phyloP scores from a whole-genome alignment of 805 yeast species.

The Sugiyamaella floridensis region DNA sequence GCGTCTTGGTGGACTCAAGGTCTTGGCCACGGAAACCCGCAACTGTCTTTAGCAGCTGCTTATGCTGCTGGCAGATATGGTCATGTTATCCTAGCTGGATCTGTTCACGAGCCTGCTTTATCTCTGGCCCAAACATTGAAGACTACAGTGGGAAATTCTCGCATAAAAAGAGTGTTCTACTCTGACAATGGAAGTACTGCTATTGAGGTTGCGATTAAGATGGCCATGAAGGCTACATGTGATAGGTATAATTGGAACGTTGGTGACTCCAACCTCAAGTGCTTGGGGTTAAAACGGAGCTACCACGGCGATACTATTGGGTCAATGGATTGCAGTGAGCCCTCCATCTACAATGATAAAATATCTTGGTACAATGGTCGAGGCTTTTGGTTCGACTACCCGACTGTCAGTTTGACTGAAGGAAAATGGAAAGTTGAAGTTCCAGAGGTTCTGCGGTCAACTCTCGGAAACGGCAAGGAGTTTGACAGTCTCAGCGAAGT shows the following conservation, averaged over 20 bases:
- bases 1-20: conserved; percentile 29
- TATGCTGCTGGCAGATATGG: conserved; percentile 25
- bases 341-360: conserved; percentile 21
- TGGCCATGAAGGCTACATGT: conserved; percentile 22
- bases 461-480: conserved; percentile 4
- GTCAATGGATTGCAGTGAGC: conserved; percentile 23
- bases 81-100: conserved; percentile 23
- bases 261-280: conserved; percentile 10
- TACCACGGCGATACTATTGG: conserved; percentile 27
- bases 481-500: conserved; percentile 13
- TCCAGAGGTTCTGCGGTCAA: conserved; percentile 10
- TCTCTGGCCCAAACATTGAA: conserved; percentile 18
- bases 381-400: conserved; percentile 25
- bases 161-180: conserved; percentile 19
- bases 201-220: conserved; percentile 24
- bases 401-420: conserved; percentile 16
- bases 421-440: conserved; percentile 19
- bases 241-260: conserved; percentile 16
- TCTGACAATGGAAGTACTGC: conserved; percentile 27
- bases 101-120: conserved; percentile 24
- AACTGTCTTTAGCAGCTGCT: conserved; percentile 21
- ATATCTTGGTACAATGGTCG: conserved; percentile 22
- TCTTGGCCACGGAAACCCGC: conserved; percentile 21
- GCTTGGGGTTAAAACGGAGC: conserved; percentile 21
- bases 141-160: conserved; percentile 12